Base-by-base conservation (phyloP, 164 flowering plant genomes). In the Cinnamomum micranthum region DNA sequence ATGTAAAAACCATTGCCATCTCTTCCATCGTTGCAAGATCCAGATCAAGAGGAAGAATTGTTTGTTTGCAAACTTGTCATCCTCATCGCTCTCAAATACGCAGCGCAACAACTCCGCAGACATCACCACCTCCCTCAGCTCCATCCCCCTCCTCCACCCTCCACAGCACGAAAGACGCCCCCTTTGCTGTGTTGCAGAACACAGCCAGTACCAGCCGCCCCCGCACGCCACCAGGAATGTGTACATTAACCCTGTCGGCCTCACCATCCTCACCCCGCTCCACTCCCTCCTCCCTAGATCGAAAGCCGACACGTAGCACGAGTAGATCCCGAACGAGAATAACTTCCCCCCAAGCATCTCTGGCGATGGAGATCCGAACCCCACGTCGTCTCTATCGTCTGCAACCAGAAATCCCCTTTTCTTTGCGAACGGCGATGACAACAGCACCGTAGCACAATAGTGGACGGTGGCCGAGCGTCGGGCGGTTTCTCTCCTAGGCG, bases 81-180 rank as follows among this genome's bases (percentile, higher is more conserved):
- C 90, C 74, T 83, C 88, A 15, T 90, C 87, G 27, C 77, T 71
- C 35, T 88, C 94, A 51, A 89, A 81, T 81, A 88, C 79, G 62
- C 86, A 67, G 25, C 78, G 25, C 17, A 88, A 78, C 80, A 90
- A 76, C 28, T 81, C 87, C 69, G 75, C 80, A 2, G 92, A 92
- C 94, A 90, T 90, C 15, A 82, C 79, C 47, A 3, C 35, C 83
- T 86, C 90, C 20, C 85, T 81, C 65, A 84, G 84, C 75, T 85
- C 89, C 90, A 90, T 84, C 84, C n/a, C 28, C 62, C 70, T 87
- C 88, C 63, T 87, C 87, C 24, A 88, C 69, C 59, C 65, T 81
- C 94, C 92, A 90, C 78, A 86, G 68, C 65, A 81, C 82, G 71
- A 90, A 85, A 17, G 84, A 82, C 2, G 84, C 74, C 14, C 88